Evolutionary conservation across 2,329 filamentous ascomycete genomes (phyloP), one percentile per base, ranked within the genome.

Genomic region (Periglandula ipomoeae): DNA sequence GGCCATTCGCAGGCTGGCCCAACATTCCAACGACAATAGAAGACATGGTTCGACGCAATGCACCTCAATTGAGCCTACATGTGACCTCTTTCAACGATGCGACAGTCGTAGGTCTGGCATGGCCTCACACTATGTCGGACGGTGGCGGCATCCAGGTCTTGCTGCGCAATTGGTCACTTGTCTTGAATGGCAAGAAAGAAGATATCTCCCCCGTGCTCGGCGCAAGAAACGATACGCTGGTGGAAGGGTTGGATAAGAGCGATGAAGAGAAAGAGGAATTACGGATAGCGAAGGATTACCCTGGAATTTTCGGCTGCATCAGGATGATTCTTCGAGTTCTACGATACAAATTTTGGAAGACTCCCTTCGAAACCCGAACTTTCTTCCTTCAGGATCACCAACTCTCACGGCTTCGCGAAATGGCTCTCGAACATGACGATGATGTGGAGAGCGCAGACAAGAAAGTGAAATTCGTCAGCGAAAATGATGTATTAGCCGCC

Each of bases 61-160:
- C 53, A 17, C 74, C 74, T 1, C 69, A 71, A 55, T 58, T 79
- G 4, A 65, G 65, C 6, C 59, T 79, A 6, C 72, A 74, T 52
- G 61, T 78, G 35, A 66, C 69, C 5, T 66, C 67, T 0, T 78
- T 79, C 55, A 57, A 55, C 8, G 68, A 79, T 50, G 68, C 72
- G 1, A 79, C 75, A 0, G 56, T 78, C 0, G 61, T 79, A 5
- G 63, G 65, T 1, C 52, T 78, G 0, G 61, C 62, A 3, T 75
- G 67, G 62, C 67, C 71, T 5, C 76, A 79, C 56, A 68, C 67
- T 0, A 54, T 74, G 3, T 66, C 70, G 50, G 75, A 78, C 53
- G 71, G 63, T 3, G 63, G 72, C 53, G 74, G 70, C 5, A 63
- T 62, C 34, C 53, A 58, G 5, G 65, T 61, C 1, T 59, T 79